Evolutionary conservation across 192 early-diverging fungal species (phyloP).

Genomic region (Backusella circina): DNA sequence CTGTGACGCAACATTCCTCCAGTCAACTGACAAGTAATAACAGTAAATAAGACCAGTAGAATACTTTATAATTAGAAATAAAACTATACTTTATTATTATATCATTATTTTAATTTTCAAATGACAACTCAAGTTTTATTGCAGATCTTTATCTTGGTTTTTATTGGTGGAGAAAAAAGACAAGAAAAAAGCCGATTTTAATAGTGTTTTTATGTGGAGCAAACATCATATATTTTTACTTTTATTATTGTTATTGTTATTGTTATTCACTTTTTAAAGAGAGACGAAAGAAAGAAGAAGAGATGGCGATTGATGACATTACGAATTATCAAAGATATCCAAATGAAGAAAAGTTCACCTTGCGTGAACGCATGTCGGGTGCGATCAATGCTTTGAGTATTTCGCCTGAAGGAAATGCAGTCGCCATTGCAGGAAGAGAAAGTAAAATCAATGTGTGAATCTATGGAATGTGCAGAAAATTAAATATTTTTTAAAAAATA

Average conservation of each 20-base stretch:
- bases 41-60: background rate
- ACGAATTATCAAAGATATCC: background rate
- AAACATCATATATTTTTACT: background rate
- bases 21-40: background rate
- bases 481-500: background rate
- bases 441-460: constrained; percentile 34
- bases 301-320: background rate
- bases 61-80: background rate
- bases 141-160: background rate
- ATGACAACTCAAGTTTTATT: background rate
- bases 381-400: constrained; percentile 52
- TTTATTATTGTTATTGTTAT: background rate
- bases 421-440: constrained; percentile 68
- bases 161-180: background rate
- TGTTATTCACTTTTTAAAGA: background rate
- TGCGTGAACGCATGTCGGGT: constrained; percentile 30
- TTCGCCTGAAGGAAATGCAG: constrained; percentile 57
- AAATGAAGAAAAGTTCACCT: background rate
- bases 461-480: background rate
- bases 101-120: background rate
- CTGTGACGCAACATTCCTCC: background rate
- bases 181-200: background rate
- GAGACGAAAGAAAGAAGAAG: background rate
- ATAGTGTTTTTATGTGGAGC: background rate
- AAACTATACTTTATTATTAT: background rate